These are phyloP conservation scores for Musa troglodytarum DNA, from an alignment of 176 grass and related monocot species.

Conservation along the genomic window DNA sequence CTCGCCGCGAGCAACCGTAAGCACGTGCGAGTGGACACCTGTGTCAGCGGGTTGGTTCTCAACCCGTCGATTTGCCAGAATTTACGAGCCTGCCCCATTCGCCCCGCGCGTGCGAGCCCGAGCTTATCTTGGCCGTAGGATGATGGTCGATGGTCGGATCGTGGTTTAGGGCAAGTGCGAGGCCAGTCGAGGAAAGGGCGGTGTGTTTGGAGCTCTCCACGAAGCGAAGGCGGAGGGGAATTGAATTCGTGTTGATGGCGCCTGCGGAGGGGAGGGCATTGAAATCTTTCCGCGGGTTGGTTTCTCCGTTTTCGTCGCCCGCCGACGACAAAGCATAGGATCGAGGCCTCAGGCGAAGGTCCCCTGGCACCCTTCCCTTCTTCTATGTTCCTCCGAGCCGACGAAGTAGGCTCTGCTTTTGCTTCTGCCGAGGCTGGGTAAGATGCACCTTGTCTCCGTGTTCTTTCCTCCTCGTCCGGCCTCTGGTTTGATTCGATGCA, in stretches of 20 bases:
- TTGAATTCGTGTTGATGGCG: conserved; percentile 18
- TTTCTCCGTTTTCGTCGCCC: background rate
- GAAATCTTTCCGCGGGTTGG: conserved; percentile 11
- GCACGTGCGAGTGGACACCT: too few relatives aligned
- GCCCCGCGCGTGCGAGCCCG: too few relatives aligned
- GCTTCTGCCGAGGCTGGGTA: background rate
- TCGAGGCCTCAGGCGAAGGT: background rate
- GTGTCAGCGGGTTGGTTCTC: too few relatives aligned
- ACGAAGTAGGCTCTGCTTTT: background rate
- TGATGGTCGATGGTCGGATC: too few relatives aligned
- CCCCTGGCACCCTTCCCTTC: background rate
- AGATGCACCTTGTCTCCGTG: background rate
- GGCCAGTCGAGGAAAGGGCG: too few relatives aligned
- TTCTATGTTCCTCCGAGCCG: background rate
- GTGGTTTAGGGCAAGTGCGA: too few relatives aligned
- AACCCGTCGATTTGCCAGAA: too few relatives aligned
- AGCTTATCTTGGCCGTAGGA: too few relatives aligned
- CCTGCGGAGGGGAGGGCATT: conserved; percentile 8
- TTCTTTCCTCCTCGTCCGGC: background rate
- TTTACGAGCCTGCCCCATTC: too few relatives aligned
- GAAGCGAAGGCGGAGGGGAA: conserved; percentile 4
- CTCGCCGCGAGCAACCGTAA: too few relatives aligned
- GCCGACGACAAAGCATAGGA: background rate
- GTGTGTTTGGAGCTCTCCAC: too few relatives aligned
- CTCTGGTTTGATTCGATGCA: background rate